These are phyloP conservation scores for Graphilbum sp. DNA, from an alignment of 2,329 filamentous ascomycete species.

Conservation along the genomic window DNA sequence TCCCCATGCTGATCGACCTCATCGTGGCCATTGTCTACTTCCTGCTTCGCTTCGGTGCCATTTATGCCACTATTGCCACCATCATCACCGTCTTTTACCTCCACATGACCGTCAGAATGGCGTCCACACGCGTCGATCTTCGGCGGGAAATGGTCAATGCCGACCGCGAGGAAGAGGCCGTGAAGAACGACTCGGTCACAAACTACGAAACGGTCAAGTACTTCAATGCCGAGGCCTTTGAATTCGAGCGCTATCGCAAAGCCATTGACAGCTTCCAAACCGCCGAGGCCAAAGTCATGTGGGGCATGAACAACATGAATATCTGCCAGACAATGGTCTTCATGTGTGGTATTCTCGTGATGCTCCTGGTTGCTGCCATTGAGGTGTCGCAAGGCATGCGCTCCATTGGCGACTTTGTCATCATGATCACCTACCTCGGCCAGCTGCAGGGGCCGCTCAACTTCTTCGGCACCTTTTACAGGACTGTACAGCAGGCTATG, in stretches of 20 bases:
- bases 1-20: slow-evolving; percentile 88
- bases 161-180: slow-evolving; percentile 85
- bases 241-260: slow-evolving; percentile 55
- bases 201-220: slow-evolving; percentile 96
- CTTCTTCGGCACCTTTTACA: slow-evolving; percentile 89
- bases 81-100: slow-evolving; percentile 93
- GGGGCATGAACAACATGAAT: slow-evolving; percentile 66
- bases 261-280: slow-evolving; percentile 57
- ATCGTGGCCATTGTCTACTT: slow-evolving; percentile 74
- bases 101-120: slow-evolving; percentile 91
- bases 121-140: slow-evolving; percentile 79
- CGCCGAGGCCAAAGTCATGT: slow-evolving; percentile 60
- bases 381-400: slow-evolving; percentile 54
- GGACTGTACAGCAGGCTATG: slow-evolving; percentile 90
- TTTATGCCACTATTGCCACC: slow-evolving; percentile 79
- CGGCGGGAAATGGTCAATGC: slow-evolving; percentile 89
- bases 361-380: slow-evolving; percentile 59
- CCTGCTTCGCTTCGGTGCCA: slow-evolving; percentile 61
- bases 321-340: slow-evolving; percentile 68
- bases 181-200: slow-evolving; percentile 97
- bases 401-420: slow-evolving; percentile 54
- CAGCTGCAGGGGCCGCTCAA: slow-evolving; percentile 70
- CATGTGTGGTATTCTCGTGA: slow-evolving; percentile 56
- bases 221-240: slow-evolving; percentile 71
- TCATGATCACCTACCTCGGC: slow-evolving; percentile 59